Base-by-base conservation (phyloP, 2,329 filamentous ascomycete species). In the Reticulascus tulasneorum region DNA sequence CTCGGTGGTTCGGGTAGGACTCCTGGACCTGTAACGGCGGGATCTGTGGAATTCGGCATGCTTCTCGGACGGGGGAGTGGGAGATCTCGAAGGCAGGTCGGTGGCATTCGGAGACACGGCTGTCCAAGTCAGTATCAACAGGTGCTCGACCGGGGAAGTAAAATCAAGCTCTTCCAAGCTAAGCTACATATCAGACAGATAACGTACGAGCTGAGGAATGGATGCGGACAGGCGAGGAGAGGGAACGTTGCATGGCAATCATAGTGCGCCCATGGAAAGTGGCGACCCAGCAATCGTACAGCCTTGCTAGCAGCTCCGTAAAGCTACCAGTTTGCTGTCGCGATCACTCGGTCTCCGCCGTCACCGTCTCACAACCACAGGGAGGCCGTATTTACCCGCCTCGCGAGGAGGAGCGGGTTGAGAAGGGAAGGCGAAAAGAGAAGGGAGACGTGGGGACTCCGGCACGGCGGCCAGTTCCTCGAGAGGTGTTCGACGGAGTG, bases 191-290 rank as follows among this genome's bases (percentile, higher is more conserved):
- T 18, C 44, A 49, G 31, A 50, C 47, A 42, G 42, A 42, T 30
- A 48, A 82, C 79, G 58, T 79, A 82, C 78, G 70, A 53, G 71
- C 65, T 60, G 74, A 72, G 48, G 73, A 66, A 53, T 71, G 67
- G 48, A 71, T 66, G 63, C 71, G 71, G 61, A 77, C 75, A 51
- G 77, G 73, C 59, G 78, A 80, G 48, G 79, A 81, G 45, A 74
- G 65, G 46, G 75, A 78, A 52, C 72, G 72, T 63, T 79, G 73
- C 74, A 78, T 77, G 61, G 74, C 72, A 57, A 75, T 73, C 71
- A 78, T 49, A 39, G 58, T 72, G 69, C 60, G 59, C 59, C 63
- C 67, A 70, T 71, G 54, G 53, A 58, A 53, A 46, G 48, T 37
- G 32, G 47, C 45, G 47, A 40, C 38, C 39, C 47, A 43, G 51